These are phyloP conservation scores for Agaricus sinodeliciosus DNA, from an alignment of 768 basidiomycete species.

Conservation along the genomic window DNA sequence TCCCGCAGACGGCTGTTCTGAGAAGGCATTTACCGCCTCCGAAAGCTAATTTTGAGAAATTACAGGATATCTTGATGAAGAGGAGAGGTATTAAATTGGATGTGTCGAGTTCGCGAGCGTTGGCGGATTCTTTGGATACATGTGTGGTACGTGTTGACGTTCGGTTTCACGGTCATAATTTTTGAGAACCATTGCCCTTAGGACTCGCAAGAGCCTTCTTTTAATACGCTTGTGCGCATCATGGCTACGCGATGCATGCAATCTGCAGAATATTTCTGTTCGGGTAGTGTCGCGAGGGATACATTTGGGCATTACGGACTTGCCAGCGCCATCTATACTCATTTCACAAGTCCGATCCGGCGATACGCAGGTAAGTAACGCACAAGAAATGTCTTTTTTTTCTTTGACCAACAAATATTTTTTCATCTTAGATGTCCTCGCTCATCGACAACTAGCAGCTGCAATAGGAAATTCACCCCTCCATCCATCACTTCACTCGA, in stretches of 20 bases:
- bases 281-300: constrained; percentile 87
- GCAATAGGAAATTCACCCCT: constrained; percentile 81
- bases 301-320: constrained; percentile 97
- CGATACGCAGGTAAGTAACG: constrained; percentile 75
- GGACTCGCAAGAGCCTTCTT: constrained; percentile 81
- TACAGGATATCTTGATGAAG: constrained; percentile 88
- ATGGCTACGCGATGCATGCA: constrained; percentile 99
- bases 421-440: constrained; percentile 67
- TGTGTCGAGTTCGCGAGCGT: constrained; percentile 83
- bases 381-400: background rate
- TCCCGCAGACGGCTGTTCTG: constrained; percentile 92
- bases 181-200: constrained; percentile 20
- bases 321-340: constrained; percentile 96
- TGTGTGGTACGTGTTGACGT: constrained; percentile 60
- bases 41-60: constrained; percentile 87
- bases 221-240: constrained; percentile 96
- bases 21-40: constrained; percentile 91
- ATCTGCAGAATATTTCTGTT: constrained; percentile 96
- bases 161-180: background rate
- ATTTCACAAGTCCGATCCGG: constrained; percentile 96
- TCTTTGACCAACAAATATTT: background rate
- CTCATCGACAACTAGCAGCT: constrained; percentile 87
- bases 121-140: constrained; percentile 82
- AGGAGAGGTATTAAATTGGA: constrained; percentile 79
- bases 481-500: constrained; percentile 84